A percentile compares a stretch with the other conserved stretches of the same genome.
Conservation (phyloP, 2,329 filamentous ascomycete genomes). For the Apiospora saccharicola region DNA sequence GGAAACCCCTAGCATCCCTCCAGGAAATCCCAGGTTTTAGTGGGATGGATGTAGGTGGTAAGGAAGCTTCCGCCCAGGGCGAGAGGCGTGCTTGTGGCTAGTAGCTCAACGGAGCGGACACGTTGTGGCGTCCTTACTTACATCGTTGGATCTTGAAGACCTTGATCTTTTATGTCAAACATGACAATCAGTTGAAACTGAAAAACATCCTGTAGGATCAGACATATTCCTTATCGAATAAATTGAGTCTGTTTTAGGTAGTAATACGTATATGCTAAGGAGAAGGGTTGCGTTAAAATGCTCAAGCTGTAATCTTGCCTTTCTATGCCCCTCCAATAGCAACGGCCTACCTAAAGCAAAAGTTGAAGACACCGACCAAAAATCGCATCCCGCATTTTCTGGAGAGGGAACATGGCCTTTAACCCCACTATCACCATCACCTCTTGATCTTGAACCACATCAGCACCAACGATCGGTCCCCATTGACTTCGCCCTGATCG, state of each 20-base stretch:
- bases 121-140: background rate
- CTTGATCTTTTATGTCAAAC: background rate
- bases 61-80: background rate
- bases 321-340: background rate
- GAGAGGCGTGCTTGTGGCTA: slow-evolving; percentile 5
- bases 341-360: background rate
- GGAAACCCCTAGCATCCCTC: background rate
- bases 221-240: background rate
- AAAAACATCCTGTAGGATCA: background rate
- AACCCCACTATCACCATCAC: slow-evolving; percentile 23
- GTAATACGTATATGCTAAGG: background rate
- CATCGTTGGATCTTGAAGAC: background rate
- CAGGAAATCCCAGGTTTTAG: background rate
- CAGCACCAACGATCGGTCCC: slow-evolving; percentile 16
- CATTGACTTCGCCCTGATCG: background rate
- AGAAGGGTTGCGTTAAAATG: background rate
- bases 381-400: slow-evolving; percentile 19
- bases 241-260: background rate
- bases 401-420: slow-evolving; percentile 4
- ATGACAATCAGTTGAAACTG: background rate
- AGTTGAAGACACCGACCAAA: background rate
- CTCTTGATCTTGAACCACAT: background rate
- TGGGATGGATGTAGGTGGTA: background rate
- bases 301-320: background rate
- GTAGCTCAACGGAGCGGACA: background rate